Evolutionary conservation across 768 basidiomycete genomes (phyloP).

Genomic region (Aureoboletus auriporus): DNA sequence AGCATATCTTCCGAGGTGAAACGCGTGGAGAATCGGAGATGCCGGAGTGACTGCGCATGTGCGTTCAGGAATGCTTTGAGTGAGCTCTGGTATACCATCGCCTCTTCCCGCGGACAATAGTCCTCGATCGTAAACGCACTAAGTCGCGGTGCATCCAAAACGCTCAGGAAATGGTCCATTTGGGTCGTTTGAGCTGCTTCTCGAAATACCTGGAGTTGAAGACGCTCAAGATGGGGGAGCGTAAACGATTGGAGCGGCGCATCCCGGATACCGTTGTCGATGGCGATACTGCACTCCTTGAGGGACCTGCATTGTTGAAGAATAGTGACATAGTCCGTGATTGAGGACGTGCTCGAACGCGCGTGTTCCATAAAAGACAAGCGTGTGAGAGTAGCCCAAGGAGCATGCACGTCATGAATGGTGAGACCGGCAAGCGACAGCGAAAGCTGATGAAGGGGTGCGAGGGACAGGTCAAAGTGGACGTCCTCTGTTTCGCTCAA

Average conservation of each 20-base stretch:
- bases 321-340: conserved; percentile 17
- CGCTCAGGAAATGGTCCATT: conserved; percentile 12
- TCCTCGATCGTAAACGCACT: conserved; percentile 16
- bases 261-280: conserved; percentile 9
- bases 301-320: conserved; percentile 20
- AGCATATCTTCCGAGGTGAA: conserved; percentile 19
- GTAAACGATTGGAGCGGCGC: conserved; percentile 9
- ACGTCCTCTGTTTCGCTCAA: conserved; percentile 4
- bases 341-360: conserved; percentile 14
- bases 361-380: conserved; percentile 24
- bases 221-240: conserved; percentile 15
- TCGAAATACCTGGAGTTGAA: conserved; percentile 15
- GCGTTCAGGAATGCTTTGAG: conserved; percentile 16
- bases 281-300: conserved; percentile 16
- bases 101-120: conserved; percentile 10
- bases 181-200: conserved; percentile 17
- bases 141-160: conserved; percentile 16
- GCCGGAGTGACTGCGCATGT: conserved; percentile 9
- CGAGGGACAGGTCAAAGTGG: conserved; percentile 9
- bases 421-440: conserved; percentile 19
- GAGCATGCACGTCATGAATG: conserved; percentile 11
- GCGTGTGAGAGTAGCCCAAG: conserved; percentile 18
- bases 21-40: conserved; percentile 14
- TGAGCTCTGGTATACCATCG: conserved; percentile 8
- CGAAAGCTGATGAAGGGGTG: conserved; percentile 13